Conservation (phyloP, 108 stramenopile genomes). For the Fragilariopsis cylindrus region DNA sequence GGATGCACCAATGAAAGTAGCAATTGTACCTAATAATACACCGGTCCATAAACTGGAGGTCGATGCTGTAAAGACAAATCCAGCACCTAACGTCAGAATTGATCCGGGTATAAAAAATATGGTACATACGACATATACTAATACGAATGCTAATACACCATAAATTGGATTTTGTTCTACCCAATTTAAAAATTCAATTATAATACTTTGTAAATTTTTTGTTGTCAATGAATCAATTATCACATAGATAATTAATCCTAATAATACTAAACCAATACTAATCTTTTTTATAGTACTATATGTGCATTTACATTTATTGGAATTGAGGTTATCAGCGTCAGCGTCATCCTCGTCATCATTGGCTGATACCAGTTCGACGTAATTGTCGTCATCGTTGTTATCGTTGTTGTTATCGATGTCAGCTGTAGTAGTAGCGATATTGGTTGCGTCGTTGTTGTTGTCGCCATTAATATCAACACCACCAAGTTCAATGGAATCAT, state of each 20-base stretch:
- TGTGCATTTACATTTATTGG: not conserved
- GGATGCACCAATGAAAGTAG: constrained; percentile 61
- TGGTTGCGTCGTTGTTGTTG: no score
- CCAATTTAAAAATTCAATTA: constrained; percentile 59
- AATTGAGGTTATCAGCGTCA: not conserved
- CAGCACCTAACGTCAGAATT: constrained; percentile 71
- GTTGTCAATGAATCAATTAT: constrained; percentile 53
- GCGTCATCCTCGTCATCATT: not conserved
- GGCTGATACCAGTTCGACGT: not conserved
- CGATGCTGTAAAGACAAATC: constrained; percentile 70
- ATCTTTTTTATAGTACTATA: constrained; percentile 25
- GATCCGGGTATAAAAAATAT: constrained; percentile 71
- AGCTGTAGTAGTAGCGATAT: not conserved
- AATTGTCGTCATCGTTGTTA: no score
- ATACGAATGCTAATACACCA: constrained; percentile 60
- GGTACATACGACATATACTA: constrained; percentile 59
- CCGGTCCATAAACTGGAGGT: constrained; percentile 55
- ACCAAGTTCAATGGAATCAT: no score
- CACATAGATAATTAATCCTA: constrained; percentile 47
- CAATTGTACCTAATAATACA: constrained; percentile 45
- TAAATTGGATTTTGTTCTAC: constrained; percentile 50
- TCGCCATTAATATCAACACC: no score
- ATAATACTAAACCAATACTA: constrained; percentile 28
- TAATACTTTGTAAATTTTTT: constrained; percentile 26
- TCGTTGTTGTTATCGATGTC: not conserved